These are phyloP conservation scores for Avena insularis DNA, from an alignment of 176 grass and related monocot genomes.

Conservation along the genomic window DNA sequence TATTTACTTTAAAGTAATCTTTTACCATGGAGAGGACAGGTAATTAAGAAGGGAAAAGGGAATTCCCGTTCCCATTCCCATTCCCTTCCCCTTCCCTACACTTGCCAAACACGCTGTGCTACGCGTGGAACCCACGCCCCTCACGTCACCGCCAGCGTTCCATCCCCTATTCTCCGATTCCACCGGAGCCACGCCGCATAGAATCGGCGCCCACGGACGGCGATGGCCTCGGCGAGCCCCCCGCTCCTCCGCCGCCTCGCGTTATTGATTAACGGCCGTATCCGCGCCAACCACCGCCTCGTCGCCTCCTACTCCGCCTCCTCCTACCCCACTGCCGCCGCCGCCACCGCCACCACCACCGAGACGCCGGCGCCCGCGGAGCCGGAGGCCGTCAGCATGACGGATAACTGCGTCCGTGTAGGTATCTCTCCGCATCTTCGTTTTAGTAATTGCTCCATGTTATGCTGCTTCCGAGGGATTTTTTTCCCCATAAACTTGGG, in stretches of 20 bases:
- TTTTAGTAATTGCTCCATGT: neutral
- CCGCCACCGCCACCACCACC: neutral
- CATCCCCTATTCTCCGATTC: neutral
- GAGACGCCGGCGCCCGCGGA: slow-evolving; percentile 14
- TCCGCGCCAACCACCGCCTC: slow-evolving; percentile 43
- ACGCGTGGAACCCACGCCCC: slow-evolving; percentile 8
- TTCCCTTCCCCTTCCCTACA: too few species aligned
- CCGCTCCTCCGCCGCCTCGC: slow-evolving; percentile 40
- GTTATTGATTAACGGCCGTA: neutral
- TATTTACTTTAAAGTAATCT: too few species aligned
- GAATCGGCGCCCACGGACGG: neutral
- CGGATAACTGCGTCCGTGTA: slow-evolving; percentile 50
- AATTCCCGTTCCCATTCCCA: too few species aligned
- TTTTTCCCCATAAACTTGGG: neutral
- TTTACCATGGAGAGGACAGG: too few species aligned
- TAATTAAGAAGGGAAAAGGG: too few species aligned
- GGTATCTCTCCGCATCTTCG: neutral
- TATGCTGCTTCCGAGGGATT: neutral
- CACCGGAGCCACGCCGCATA: neutral
- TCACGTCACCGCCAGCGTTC: neutral
- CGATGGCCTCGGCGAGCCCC: slow-evolving; percentile 37
- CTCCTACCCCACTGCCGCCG: neutral
- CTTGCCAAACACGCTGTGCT: neutral
- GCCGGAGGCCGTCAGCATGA: slow-evolving; percentile 44
- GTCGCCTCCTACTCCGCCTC: slow-evolving; percentile 42